Percentiles rank a stretch among this genome's conserved stretches.
phyloP scores from a whole-genome alignment of 176 grass and related monocot genomes.

The Bromus sterilis region DNA sequence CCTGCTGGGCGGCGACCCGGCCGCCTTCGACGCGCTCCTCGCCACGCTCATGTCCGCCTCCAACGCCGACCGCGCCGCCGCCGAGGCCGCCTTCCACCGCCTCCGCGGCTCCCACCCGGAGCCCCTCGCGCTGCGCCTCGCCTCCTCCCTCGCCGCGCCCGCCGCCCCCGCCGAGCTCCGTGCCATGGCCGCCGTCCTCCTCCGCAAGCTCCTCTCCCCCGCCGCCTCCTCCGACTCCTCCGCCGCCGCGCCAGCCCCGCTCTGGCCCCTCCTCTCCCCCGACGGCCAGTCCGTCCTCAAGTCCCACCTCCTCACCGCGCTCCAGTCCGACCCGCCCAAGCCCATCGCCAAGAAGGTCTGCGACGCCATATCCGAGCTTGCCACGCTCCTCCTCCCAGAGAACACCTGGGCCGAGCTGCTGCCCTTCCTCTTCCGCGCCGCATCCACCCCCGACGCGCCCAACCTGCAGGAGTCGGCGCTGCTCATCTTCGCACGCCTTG shows the following conservation, averaged over 20 bases:
- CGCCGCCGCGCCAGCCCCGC: neutral
- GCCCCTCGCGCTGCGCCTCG: slow-evolving; percentile 61
- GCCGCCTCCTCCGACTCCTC: slow-evolving; percentile 33
- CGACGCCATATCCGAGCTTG: slow-evolving; percentile 84
- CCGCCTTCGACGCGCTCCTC: slow-evolving; percentile 64
- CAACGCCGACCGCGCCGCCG: slow-evolving; percentile 73
- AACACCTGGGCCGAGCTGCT: slow-evolving; percentile 69
- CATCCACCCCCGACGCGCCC: slow-evolving; percentile 40
- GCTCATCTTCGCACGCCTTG: slow-evolving; percentile 68
- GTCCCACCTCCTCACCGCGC: slow-evolving; percentile 50
- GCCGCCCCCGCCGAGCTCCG: slow-evolving; percentile 41
- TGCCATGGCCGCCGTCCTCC: slow-evolving; percentile 65
- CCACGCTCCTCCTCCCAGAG: slow-evolving; percentile 61
- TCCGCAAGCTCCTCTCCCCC: slow-evolving; percentile 77
- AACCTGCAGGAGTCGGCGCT: slow-evolving; percentile 84
- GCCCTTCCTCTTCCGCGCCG: slow-evolving; percentile 78
- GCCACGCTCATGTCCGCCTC: slow-evolving; percentile 84
- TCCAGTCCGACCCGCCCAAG: slow-evolving; percentile 58
- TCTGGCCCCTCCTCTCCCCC: slow-evolving; percentile 72
- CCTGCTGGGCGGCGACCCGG: slow-evolving; percentile 57
- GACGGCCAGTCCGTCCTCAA: slow-evolving; percentile 50
- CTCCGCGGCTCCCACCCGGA: slow-evolving; percentile 66
- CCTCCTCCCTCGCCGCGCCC: slow-evolving; percentile 39
- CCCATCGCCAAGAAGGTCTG: slow-evolving; percentile 89
- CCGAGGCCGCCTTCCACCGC: slow-evolving; percentile 88